Evolutionary conservation across 176 grass and related monocot species (phyloP).

Genomic region (Oropetium thomaeum): DNA sequence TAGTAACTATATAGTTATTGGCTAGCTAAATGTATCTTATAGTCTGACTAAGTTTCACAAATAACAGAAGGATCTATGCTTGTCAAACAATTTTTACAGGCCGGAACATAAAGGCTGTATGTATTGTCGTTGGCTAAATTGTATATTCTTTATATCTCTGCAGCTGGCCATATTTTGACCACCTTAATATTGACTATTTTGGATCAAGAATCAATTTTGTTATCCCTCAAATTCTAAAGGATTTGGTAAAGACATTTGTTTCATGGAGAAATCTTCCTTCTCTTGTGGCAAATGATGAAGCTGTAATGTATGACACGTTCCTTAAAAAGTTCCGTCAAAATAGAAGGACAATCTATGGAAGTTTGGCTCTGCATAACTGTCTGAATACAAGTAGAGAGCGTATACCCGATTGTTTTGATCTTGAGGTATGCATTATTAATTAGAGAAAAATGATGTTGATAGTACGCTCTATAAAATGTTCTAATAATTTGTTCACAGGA

Average conservation of each 20-base stretch:
- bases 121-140: neutral
- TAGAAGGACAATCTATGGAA: neutral
- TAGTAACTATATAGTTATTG: no score
- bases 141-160: neutral
- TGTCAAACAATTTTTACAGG: neutral
- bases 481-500: neutral
- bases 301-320: neutral
- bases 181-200: neutral
- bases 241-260: neutral
- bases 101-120: neutral
- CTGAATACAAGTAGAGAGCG: neutral
- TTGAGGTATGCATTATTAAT: neutral
- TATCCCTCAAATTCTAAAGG: neutral
- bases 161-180: neutral
- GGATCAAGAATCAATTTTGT: neutral
- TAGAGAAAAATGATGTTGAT: neutral
- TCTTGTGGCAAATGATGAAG: neutral
- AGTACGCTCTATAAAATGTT: neutral
- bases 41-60: no score
- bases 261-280: neutral
- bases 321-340: neutral
- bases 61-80: neutral
- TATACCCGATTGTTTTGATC: neutral
- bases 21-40: no score
- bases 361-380: neutral